phyloP scores from a whole-genome alignment of 2,329 filamentous ascomycete species.

The Ophiostoma tasmaniense region DNA sequence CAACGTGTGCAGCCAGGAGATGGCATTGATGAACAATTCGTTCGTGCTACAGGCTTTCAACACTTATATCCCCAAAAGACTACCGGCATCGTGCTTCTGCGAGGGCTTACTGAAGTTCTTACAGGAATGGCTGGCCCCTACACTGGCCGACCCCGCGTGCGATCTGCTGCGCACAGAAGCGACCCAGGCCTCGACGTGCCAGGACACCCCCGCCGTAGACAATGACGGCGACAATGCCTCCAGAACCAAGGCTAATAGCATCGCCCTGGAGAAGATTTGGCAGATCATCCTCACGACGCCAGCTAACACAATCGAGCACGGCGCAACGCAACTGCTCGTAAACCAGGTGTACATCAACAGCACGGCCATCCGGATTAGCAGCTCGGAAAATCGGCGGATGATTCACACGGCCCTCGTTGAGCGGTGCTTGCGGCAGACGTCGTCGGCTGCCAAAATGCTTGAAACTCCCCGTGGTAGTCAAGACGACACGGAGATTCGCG shows the following conservation, averaged over 20 bases:
- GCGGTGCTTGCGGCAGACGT: constrained; percentile 63
- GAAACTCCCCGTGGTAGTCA: constrained; percentile 38
- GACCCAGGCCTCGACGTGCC: constrained; percentile 20
- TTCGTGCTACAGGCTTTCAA: constrained; percentile 48
- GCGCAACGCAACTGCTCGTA: constrained; percentile 63
- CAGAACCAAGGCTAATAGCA: constrained; percentile 39
- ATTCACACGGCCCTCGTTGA: constrained; percentile 64
- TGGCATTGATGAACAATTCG: constrained; percentile 44
- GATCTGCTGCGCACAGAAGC: constrained; percentile 41
- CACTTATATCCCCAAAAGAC: constrained; percentile 44
- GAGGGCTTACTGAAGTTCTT: constrained; percentile 56
- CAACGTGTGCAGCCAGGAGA: constrained; percentile 32
- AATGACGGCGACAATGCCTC: background rate
- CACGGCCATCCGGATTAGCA: constrained; percentile 40
- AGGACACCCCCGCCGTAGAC: constrained; percentile 27
- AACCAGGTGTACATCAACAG: constrained; percentile 58
- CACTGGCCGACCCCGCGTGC: constrained; percentile 37
- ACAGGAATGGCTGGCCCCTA: constrained; percentile 39
- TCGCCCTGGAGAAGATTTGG: constrained; percentile 68
- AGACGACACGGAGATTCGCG: constrained; percentile 31
- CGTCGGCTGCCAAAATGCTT: constrained; percentile 51
- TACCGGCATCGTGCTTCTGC: constrained; percentile 52
- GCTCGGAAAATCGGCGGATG: constrained; percentile 42
- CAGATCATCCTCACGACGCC: constrained; percentile 65
- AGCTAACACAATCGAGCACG: constrained; percentile 54